Evolutionary conservation across 2,329 filamentous ascomycete genomes (phyloP).

Genomic region (Trichoderma arundinaceum): DNA sequence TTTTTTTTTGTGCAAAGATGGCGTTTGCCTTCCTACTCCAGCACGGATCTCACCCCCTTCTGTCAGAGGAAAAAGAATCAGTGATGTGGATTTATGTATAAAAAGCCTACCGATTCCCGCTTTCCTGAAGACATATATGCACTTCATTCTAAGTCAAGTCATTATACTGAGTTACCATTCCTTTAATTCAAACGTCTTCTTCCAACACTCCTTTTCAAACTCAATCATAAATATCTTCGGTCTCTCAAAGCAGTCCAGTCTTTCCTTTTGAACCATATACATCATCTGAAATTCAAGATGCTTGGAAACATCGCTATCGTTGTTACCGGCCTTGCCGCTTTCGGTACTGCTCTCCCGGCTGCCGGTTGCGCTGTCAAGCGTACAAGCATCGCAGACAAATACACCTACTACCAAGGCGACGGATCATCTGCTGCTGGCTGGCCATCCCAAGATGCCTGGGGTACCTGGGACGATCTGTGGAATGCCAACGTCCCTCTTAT

Average conservation of each 20-base stretch:
- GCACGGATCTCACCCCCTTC: background rate
- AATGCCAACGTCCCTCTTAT: slow-evolving; percentile 33
- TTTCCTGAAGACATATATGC: background rate
- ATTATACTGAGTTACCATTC: background rate
- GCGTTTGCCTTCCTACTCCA: slow-evolving; percentile 24
- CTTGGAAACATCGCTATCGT: slow-evolving; percentile 25
- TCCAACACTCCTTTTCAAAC: slow-evolving; percentile 9
- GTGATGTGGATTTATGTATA: slow-evolving; percentile 10
- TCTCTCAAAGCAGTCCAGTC: background rate
- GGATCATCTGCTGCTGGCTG: slow-evolving; percentile 36
- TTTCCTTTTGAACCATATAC: slow-evolving; percentile 11
- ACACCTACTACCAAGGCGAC: slow-evolving; percentile 35
- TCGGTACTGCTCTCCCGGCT: slow-evolving; percentile 19
- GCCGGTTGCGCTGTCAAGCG: slow-evolving; percentile 1
- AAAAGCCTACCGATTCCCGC: background rate
- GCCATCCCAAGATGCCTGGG: slow-evolving; percentile 35
- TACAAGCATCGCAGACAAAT: slow-evolving; percentile 30
- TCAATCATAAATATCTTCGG: background rate
- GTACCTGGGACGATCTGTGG: slow-evolving; percentile 35
- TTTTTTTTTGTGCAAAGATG: slow-evolving; percentile 8
- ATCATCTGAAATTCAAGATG: slow-evolving; percentile 23
- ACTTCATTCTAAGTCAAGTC: background rate
- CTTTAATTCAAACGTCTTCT: slow-evolving; percentile 3
- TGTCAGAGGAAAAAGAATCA: background rate
- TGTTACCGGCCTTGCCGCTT: slow-evolving; percentile 26